phyloP scores from a whole-genome alignment of 495 filamentous ascomycete genomes.

The Tuber microsphaerosporum region DNA sequence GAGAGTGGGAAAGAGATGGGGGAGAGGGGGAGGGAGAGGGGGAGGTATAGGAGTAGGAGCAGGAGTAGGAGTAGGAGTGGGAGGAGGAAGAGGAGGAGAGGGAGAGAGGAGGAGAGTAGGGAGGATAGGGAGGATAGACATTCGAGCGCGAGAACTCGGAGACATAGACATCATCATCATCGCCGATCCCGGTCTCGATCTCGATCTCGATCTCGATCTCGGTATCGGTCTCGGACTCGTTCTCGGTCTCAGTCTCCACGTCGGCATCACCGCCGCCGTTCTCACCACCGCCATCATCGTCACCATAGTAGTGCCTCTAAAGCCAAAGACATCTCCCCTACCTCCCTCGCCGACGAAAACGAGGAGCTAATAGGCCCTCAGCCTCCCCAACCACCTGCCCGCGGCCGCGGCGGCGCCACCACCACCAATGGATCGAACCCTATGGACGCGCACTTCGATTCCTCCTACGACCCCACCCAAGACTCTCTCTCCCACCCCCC shows the following conservation, averaged over 20 bases:
- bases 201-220: background rate
- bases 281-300: background rate
- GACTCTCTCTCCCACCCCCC: conserved; percentile 46
- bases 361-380: conserved; percentile 72
- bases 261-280: background rate
- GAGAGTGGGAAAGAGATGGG: conserved; percentile 7
- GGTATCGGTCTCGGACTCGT: background rate
- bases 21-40: background rate
- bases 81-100: conserved; percentile 32
- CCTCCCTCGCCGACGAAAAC: conserved; percentile 49
- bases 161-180: conserved; percentile 18
- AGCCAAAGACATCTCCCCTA: background rate
- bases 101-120: background rate
- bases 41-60: conserved; percentile 3
- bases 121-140: conserved; percentile 11
- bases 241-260: background rate
- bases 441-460: conserved; percentile 73
- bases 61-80: conserved; percentile 17
- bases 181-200: background rate
- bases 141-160: background rate
- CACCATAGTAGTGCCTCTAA: background rate
- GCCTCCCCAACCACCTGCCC: conserved; percentile 51
- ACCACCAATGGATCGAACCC: conserved; percentile 50
- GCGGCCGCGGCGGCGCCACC: conserved; percentile 62
- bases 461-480: conserved; percentile 65